Evolutionary conservation across 306 rosid species (phyloP), one percentile per base, ranked within the genome.

Genomic region (Argentina anserina): DNA sequence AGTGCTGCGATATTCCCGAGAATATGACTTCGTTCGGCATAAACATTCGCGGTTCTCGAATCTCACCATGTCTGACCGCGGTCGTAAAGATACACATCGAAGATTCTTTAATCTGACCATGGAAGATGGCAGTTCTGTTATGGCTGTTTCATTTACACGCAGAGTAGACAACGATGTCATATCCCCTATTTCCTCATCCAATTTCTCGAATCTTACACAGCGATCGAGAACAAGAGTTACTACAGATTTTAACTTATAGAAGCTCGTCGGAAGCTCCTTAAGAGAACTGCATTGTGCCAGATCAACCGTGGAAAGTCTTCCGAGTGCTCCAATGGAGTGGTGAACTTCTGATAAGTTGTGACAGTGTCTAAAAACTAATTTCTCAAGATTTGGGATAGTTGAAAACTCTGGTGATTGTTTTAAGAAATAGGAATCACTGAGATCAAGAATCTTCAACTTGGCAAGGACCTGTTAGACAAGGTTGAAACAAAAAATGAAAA

Each of bases 151-250:
- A 2, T 79, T 68, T 0, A 79, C 84, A 17, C 17, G 6, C 45
- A 84, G 67, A 26, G 69, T 80, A 6, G 65, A 70, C 77, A 87
- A 31, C 39, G 87, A 87, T 56, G 36, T 52, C 83, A 87, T 75
- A 14, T 79, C 74, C 53, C 64, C 83, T 45, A 87, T 34, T 23
- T 62, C 75, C 20, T 82, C 73, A 18, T 69, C 78, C 23, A 82
- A 73, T 17, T 6, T 63, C 34, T 60, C 72, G 39, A 87, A 73
- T 26, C 71, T 69, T 9, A 69, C 10, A 73, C 91, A 75, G 8
- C 70, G 1, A 33, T 84, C 69, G 52, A 85, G 36, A 46, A 76
- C 72, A 9, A 87, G 81, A 58, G 75, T 64, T 37, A 3, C 47
- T 7, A 33, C 3, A 33, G 36, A 33, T 33, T 33, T 33, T 33